Evolutionary conservation across 208 protist species (phyloP), one percentile per base, ranked within the genome.

Genomic region (Angomonas desouzai): DNA sequence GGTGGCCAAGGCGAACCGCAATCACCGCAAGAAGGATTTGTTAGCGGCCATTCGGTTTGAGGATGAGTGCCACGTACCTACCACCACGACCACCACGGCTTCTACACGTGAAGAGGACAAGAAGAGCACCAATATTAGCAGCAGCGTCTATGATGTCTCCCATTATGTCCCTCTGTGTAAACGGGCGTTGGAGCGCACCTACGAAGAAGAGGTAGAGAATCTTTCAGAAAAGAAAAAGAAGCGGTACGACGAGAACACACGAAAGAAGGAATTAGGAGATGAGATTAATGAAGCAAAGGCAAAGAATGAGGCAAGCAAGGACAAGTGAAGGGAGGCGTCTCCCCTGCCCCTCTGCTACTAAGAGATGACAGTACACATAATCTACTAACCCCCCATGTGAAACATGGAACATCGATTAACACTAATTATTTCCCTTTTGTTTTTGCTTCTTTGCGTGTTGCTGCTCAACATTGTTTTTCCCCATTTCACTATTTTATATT

Each of bases 121-220:
- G n/a, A n/a, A n/a, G n/a, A n/a, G n/a, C n/a, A 40, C 36, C 36
- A 40, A 40, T 40, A 13, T 40, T 6, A 40, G 9, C 9, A 13
- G 36, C 6, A 40, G 36, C 13, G 36, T 40, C 9, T 61, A 58
- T 55, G 27, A 48, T n/a, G 55, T 67, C 55, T 13, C 32, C 32
- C 48, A 62, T 28, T 92, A 95, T 55, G 80, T 90, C 2, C 77
- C 79, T 45, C 72, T 95, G 34, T 62, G 91, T 33, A 70, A 91
- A 16, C 75, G 89, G 20, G 76, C 85, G 55, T 80, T 68, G n/a
- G 85, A 95, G 73, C 74, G 80, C 0, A 92, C 86, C n/a, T 95
- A 87, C 33, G 79, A 72, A n/a, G 74, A 89, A 64, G 66, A 87
- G 58, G 80, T 95, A 38, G 25, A 62, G 3, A 68, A 70, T 30